Evolutionary conservation across 2,329 filamentous ascomycete genomes (phyloP).

Genomic region (Coniella vitis): DNA sequence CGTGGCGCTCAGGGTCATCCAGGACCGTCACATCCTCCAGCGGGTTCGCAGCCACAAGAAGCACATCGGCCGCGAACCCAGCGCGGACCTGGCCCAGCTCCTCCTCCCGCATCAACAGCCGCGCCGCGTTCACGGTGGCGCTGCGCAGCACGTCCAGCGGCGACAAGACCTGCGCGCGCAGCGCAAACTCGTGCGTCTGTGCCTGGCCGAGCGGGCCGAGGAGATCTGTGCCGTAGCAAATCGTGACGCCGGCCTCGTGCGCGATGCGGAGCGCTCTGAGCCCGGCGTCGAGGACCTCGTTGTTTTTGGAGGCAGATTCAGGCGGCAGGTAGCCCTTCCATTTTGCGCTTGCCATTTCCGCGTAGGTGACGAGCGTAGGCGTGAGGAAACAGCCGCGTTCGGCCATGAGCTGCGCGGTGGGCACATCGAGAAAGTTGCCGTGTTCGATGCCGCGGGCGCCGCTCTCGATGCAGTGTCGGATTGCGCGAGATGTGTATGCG

Average conservation of each 20-base stretch:
- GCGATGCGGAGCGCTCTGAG: slow-evolving; percentile 39
- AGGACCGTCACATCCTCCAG: slow-evolving; percentile 45
- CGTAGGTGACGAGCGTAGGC: slow-evolving; percentile 44
- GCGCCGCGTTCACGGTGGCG: slow-evolving; percentile 44
- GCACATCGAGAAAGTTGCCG: slow-evolving; percentile 31
- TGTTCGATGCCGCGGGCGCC: slow-evolving; percentile 44
- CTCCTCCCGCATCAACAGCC: slow-evolving; percentile 35
- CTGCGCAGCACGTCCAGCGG: slow-evolving; percentile 39
- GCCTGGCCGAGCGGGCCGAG: slow-evolving; percentile 40
- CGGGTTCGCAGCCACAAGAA: slow-evolving; percentile 43
- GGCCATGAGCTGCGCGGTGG: slow-evolving; percentile 40
- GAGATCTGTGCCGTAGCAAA: slow-evolving; percentile 49
- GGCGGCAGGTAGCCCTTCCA: slow-evolving; percentile 35
- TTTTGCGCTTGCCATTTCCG: slow-evolving; percentile 35
- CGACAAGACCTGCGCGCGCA: slow-evolving; percentile 36
- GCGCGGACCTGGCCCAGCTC: slow-evolving; percentile 40
- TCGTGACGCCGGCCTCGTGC: slow-evolving; percentile 40
- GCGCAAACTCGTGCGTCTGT: slow-evolving; percentile 43
- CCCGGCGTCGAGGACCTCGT: slow-evolving; percentile 38
- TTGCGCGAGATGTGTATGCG: slow-evolving; percentile 43
- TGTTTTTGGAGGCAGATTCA: slow-evolving; percentile 38
- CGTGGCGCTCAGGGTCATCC: slow-evolving; percentile 35
- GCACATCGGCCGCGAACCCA: slow-evolving; percentile 43
- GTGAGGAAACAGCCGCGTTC: slow-evolving; percentile 41
- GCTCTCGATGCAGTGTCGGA: slow-evolving; percentile 43